These are phyloP conservation scores for Musa troglodytarum DNA, from an alignment of 176 grass and related monocot species.

Conservation along the genomic window DNA sequence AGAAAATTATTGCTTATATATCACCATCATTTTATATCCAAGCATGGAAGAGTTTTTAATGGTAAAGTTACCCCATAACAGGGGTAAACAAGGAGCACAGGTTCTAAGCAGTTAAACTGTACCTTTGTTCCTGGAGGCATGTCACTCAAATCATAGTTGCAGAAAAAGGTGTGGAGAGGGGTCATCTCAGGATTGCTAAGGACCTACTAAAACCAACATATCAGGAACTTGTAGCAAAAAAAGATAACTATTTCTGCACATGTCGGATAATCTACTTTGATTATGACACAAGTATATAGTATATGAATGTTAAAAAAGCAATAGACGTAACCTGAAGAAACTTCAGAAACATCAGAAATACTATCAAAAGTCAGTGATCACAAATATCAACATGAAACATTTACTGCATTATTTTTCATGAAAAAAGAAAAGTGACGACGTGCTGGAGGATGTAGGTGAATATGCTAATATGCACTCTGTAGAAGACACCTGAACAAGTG, in stretches of 20 bases:
- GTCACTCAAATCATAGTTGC: slow-evolving; percentile 93
- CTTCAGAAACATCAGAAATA: background rate
- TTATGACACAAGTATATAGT: background rate
- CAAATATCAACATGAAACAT: background rate
- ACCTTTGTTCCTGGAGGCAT: slow-evolving; percentile 99
- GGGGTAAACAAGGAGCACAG: background rate
- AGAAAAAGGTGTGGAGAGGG: slow-evolving; percentile 94
- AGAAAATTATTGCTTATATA: background rate
- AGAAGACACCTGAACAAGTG: background rate
- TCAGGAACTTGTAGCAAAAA: background rate
- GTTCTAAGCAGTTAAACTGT: background rate
- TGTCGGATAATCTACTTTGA: background rate
- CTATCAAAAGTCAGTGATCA: background rate
- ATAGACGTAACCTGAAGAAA: background rate
- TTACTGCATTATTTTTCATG: background rate
- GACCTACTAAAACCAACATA: slow-evolving; percentile 47
- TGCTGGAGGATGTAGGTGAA: background rate
- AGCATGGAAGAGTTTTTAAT: background rate
- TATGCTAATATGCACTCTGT: background rate
- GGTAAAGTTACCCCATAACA: background rate
- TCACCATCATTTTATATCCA: background rate
- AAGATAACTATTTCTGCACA: slow-evolving; percentile 2
- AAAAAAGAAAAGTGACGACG: background rate
- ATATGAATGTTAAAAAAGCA: background rate
- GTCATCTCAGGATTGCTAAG: slow-evolving; percentile 98